A percentile compares a stretch with the other conserved stretches of the same genome.
phyloP scores from a whole-genome alignment of 495 filamentous ascomycete genomes.

The Glonium stellatum region DNA sequence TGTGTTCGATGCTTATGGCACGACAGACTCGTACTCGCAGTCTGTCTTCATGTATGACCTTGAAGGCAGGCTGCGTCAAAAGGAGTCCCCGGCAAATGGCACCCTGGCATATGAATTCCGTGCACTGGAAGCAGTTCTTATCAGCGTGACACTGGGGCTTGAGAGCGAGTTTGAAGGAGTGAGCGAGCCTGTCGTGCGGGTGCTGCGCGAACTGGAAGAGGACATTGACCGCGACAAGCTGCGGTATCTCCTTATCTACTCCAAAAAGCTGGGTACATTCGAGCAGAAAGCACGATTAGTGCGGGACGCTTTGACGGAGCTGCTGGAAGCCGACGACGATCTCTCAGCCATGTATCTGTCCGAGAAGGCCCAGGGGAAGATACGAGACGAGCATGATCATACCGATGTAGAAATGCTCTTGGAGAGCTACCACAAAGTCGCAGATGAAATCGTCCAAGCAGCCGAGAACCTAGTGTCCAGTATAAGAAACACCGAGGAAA shows the following conservation, averaged over 20 bases:
- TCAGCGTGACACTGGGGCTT: conserved; percentile 75
- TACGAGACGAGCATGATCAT: conserved; percentile 78
- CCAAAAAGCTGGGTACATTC: conserved; percentile 92
- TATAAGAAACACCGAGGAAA: conserved; percentile 97
- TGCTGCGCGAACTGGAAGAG: conserved; percentile 86
- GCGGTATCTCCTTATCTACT: conserved; percentile 80
- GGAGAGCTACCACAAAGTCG: conserved; percentile 95
- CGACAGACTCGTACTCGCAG: conserved; percentile 89
- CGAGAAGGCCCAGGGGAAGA: conserved; percentile 69
- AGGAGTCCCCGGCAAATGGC: conserved; percentile 41
- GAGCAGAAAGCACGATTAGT: conserved; percentile 95
- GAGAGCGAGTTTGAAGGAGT: conserved; percentile 92
- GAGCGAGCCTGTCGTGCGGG: conserved; percentile 79
- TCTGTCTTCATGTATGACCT: conserved; percentile 94
- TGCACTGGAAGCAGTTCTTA: conserved; percentile 73
- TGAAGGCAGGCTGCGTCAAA: conserved; percentile 56
- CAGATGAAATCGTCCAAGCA: conserved; percentile 94
- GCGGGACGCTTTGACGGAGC: conserved; percentile 88
- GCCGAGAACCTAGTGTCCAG: conserved; percentile 88
- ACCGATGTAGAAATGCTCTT: conserved; percentile 94
- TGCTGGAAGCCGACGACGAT: conserved; percentile 97
- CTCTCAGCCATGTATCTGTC: conserved; percentile 90
- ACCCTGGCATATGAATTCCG: conserved; percentile 61
- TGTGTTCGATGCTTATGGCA: conserved; percentile 91
- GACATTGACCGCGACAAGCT: conserved; percentile 95